Percentiles rank a stretch among this genome's conserved stretches.
Evolutionary conservation across 73 alveolate genomes (phyloP).

Genomic region (Urostyla sp.): DNA sequence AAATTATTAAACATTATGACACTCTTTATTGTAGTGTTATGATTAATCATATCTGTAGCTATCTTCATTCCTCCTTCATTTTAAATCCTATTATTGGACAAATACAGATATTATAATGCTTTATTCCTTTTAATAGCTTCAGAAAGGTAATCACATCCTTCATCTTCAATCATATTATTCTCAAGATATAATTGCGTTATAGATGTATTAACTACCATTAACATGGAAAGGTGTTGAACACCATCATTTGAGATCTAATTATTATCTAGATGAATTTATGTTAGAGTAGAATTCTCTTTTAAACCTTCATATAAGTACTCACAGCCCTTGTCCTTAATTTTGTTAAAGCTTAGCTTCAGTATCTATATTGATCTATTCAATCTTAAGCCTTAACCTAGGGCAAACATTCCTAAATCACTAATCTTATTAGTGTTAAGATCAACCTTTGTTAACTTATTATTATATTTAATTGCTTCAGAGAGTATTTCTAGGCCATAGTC

Average conservation of each 20-base stretch:
- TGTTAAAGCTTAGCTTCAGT: conserved; percentile 16
- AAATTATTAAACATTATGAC: not conserved
- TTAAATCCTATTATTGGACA: not conserved
- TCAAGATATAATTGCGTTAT: conserved; percentile 23
- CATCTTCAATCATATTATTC: conserved; percentile 19
- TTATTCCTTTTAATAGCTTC: not conserved
- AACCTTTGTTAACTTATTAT: not conserved
- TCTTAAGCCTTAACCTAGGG: not conserved
- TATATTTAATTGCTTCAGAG: conserved; percentile 24
- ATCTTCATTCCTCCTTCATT: not conserved
- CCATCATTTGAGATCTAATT: conserved; percentile 28
- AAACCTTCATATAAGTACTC: conserved; percentile 16
- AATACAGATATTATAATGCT: not conserved
- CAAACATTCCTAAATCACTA: not conserved
- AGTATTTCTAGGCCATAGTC: conserved; percentile 19
- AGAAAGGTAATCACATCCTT: conserved; percentile 2
- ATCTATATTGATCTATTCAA: not conserved
- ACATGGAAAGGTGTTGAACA: not conserved
- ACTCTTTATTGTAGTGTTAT: not conserved
- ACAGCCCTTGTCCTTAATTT: conserved; percentile 42
- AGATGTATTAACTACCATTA: not conserved
- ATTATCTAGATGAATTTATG: not conserved
- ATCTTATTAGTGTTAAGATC: conserved; percentile 23
- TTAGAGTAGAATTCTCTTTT: conserved; percentile 2
- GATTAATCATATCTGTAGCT: not conserved